Percentiles rank a stretch among this genome's conserved stretches.
Evolutionary conservation across 495 filamentous ascomycete species (phyloP).

Genomic region (Penicillium lividum): DNA sequence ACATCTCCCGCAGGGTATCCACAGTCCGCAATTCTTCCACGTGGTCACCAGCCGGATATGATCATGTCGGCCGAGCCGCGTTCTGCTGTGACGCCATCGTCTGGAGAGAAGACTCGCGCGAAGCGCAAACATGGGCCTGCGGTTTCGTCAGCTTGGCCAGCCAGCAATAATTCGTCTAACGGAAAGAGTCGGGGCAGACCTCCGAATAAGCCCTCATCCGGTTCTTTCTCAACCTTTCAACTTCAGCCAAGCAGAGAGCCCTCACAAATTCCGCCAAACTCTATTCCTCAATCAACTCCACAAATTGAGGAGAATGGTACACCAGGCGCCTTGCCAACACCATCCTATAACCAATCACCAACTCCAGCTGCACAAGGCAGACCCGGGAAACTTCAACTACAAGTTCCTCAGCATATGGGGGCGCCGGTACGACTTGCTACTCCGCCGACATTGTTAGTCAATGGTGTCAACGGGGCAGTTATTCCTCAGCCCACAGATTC

Average conservation of each 20-base stretch:
- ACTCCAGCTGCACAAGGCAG: constrained; percentile 31
- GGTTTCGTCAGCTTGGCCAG: constrained; percentile 94
- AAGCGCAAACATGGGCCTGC: constrained; percentile 85
- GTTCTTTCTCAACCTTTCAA: constrained; percentile 86
- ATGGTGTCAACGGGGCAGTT: constrained; percentile 52
- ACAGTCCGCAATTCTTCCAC: constrained; percentile 77
- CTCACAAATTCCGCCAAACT: constrained; percentile 27
- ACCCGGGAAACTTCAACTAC: constrained; percentile 66
- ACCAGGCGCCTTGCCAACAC: constrained; percentile 14
- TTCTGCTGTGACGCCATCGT: constrained; percentile 66
- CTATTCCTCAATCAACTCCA: constrained; percentile 32
- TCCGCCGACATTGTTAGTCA: constrained; percentile 68
- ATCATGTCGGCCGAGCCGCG: constrained; percentile 60
- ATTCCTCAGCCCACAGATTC: constrained; percentile 4
- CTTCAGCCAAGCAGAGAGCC: constrained; percentile 58
- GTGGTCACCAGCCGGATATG: constrained; percentile 49
- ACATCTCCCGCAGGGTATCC: constrained; percentile 71
- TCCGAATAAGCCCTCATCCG: constrained; percentile 74
- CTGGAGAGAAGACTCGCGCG: constrained; percentile 53
- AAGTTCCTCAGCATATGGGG: constrained; percentile 75
- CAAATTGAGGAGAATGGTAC: constrained; percentile 30
- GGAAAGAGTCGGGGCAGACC: constrained; percentile 85
- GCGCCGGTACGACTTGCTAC: constrained; percentile 78
- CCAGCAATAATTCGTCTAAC: constrained; percentile 59
- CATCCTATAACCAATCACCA: constrained; percentile 33